Evolutionary conservation across 2,329 filamentous ascomycete species (phyloP).

Genomic region (Exutisphaerella laricina): DNA sequence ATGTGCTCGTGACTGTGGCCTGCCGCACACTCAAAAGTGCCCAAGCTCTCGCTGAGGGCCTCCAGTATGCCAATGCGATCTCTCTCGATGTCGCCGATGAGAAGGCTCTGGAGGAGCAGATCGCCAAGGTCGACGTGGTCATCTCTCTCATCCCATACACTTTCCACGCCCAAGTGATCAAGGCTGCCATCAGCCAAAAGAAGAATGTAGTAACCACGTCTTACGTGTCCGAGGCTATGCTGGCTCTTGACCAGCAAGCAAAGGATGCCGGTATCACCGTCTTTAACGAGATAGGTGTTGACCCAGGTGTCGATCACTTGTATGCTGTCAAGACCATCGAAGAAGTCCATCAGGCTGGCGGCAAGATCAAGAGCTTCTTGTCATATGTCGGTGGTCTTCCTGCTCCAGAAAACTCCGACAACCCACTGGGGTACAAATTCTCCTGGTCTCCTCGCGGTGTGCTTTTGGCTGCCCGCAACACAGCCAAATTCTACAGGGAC

Average conservation of each 20-base stretch:
- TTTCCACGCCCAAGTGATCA: conserved; percentile 83
- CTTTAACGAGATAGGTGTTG: conserved; percentile 89
- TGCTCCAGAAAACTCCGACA: conserved; percentile 67
- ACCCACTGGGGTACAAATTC: conserved; percentile 93
- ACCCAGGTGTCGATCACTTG: conserved; percentile 67
- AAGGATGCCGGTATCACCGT: conserved; percentile 94
- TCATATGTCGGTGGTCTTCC: conserved; percentile 77
- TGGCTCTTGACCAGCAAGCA: conserved; percentile 73
- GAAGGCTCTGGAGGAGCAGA: conserved; percentile 69
- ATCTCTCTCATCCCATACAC: conserved; percentile 80
- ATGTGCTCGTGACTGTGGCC: conserved; percentile 60
- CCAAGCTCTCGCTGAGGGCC: conserved; percentile 65
- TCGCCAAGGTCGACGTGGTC: conserved; percentile 59
- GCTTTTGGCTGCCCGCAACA: conserved; percentile 77
- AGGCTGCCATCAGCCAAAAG: conserved; percentile 86
- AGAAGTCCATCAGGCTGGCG: conserved; percentile 78
- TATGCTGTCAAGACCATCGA: conserved; percentile 85
- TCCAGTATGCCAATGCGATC: conserved; percentile 69
- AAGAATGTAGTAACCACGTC: conserved; percentile 94
- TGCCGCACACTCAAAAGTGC: conserved; percentile 76
- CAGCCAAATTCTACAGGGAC: conserved; percentile 75
- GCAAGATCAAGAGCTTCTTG: conserved; percentile 76
- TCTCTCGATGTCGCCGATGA: conserved; percentile 77
- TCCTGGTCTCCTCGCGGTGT: conserved; percentile 73
- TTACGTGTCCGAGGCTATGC: conserved; percentile 89